phyloP scores from a whole-genome alignment of 768 basidiomycete species.

The Gyrodon lividus region DNA sequence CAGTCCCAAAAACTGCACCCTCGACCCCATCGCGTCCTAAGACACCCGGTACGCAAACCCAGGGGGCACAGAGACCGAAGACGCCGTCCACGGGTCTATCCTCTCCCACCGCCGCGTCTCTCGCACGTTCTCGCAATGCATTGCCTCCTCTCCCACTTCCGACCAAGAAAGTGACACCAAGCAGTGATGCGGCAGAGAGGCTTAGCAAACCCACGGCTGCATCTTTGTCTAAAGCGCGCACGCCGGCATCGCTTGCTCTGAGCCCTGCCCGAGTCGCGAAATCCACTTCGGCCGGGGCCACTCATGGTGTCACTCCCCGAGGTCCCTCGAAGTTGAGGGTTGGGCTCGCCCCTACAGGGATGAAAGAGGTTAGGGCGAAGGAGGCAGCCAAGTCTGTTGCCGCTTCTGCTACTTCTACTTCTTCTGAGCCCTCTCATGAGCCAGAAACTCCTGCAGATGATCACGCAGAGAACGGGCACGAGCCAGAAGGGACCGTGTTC shows the following conservation, averaged over 20 bases:
- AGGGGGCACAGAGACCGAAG: conserved; percentile 43
- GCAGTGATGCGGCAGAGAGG: conserved; percentile 57
- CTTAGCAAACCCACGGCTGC: conserved; percentile 84
- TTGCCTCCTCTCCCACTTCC: conserved; percentile 46
- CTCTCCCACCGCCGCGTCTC: conserved; percentile 81
- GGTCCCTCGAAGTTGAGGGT: conserved; percentile 29
- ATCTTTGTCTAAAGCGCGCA: conserved; percentile 61
- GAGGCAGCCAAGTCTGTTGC: conserved; percentile 16
- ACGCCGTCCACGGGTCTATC: conserved; percentile 68
- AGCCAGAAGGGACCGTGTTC: conserved; percentile 10
- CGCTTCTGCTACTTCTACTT: conserved; percentile 14
- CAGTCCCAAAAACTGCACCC: conserved; percentile 30
- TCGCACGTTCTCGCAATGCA: conserved; percentile 64
- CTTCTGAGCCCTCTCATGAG: conserved; percentile 22
- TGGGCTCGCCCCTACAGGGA: conserved; percentile 26
- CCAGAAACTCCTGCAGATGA: conserved; percentile 20
- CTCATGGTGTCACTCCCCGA: conserved; percentile 27
- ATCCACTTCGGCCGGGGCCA: conserved; percentile 28
- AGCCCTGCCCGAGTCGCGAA: conserved; percentile 29
- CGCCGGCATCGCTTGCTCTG: conserved; percentile 18
- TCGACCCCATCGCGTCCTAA: conserved; percentile 37
- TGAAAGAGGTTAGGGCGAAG: conserved; percentile 21
- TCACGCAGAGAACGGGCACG: conserved; percentile 28
- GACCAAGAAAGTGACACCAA: conserved; percentile 53
- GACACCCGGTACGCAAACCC: conserved; percentile 29